phyloP scores from a whole-genome alignment of 768 basidiomycete species.

The Austroboletus festivus region DNA sequence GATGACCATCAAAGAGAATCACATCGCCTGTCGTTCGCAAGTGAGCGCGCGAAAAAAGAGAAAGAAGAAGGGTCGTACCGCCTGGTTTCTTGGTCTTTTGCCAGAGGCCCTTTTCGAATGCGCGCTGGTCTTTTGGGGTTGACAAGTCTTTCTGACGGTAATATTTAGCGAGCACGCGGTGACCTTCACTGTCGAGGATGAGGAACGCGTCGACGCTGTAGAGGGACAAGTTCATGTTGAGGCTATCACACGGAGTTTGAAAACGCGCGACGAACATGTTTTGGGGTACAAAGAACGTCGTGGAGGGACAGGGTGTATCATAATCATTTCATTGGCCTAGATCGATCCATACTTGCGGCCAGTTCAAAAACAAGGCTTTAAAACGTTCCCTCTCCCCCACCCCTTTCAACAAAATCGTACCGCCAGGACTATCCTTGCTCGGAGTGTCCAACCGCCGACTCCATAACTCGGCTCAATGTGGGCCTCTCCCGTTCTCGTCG shows the following conservation, averaged over 20 bases:
- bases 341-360: constrained; percentile 5
- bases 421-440: constrained; percentile 36
- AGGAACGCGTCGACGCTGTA: constrained; percentile 86
- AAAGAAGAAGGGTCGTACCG: constrained; percentile 49
- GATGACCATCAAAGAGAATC: constrained; percentile 83
- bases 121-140: constrained; percentile 87
- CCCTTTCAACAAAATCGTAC: too few relatives aligned
- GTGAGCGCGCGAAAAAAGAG: not conserved
- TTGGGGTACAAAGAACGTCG: constrained; percentile 15
- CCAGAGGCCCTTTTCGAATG: constrained; percentile 93
- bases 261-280: constrained; percentile 10
- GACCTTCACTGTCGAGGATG: constrained; percentile 93
- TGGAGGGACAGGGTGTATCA: too few relatives aligned
- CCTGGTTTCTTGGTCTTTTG: constrained; percentile 94
- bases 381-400: constrained; percentile 51
- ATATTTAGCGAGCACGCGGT: constrained; percentile 94
- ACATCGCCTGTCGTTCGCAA: constrained; percentile 68
- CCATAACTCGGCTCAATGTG: too few relatives aligned
- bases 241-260: constrained; percentile 21
- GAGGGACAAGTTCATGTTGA: constrained; percentile 69
- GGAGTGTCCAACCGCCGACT: too few relatives aligned
- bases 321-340: too few relatives aligned
- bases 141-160: constrained; percentile 70
- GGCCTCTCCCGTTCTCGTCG: too few relatives aligned
- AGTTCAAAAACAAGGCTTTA: constrained; percentile 39